phyloP scores from a whole-genome alignment of 352 stramenopile species.

The Globisporangium spiculum region DNA sequence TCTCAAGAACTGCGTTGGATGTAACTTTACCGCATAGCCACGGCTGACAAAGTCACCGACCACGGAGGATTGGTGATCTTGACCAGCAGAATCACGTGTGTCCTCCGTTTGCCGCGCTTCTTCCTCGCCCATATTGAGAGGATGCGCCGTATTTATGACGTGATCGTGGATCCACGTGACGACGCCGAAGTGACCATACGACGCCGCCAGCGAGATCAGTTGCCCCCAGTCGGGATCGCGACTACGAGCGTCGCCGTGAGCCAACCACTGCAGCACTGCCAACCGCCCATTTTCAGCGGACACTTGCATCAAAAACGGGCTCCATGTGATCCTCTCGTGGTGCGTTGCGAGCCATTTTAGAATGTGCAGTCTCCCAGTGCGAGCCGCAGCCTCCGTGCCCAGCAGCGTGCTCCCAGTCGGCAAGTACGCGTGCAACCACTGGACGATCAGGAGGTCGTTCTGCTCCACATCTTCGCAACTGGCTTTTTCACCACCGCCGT shows the following conservation, averaged over 20 bases:
- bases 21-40: background rate
- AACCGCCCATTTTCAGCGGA: background rate
- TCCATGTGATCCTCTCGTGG: background rate
- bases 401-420: slow-evolving; percentile 2
- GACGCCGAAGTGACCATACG: background rate
- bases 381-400: background rate
- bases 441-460: background rate
- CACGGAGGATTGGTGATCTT: background rate
- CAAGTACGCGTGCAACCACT: slow-evolving; percentile 7
- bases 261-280: background rate
- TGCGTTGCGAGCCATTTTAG: background rate
- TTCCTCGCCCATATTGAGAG: background rate
- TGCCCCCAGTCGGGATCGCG: background rate
- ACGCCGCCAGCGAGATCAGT: background rate
- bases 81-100: background rate
- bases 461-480: background rate
- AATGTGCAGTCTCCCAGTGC: background rate
- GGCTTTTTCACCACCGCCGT: background rate
- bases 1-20: background rate
- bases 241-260: background rate
- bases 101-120: background rate
- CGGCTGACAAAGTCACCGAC: background rate
- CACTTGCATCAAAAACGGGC: background rate
- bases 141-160: background rate
- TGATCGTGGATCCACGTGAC: background rate